phyloP scores from a whole-genome alignment of 2,329 filamentous ascomycete genomes.

The Tolypocladium album region DNA sequence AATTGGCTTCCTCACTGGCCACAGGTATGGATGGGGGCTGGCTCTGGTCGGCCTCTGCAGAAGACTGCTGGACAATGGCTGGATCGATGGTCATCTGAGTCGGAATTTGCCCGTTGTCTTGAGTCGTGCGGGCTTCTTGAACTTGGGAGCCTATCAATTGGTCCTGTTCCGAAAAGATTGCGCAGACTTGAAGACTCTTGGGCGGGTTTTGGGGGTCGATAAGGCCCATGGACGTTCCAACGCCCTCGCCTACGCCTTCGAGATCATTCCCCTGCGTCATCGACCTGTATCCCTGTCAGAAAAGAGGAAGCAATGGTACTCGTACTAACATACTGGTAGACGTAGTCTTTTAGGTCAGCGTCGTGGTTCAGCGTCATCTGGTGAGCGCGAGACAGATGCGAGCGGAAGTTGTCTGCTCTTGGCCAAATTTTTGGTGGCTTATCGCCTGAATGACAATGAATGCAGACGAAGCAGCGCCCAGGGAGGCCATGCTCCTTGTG shows the following conservation, averaged over 20 bases:
- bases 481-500: slow-evolving; percentile 40
- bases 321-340: slow-evolving; percentile 8
- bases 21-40: neutral
- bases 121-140: neutral
- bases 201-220: slow-evolving; percentile 7
- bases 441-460: neutral
- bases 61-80: neutral
- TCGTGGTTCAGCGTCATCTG: slow-evolving; percentile 20
- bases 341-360: slow-evolving; percentile 26
- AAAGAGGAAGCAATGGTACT: neutral
- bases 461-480: slow-evolving; percentile 6
- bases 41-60: neutral
- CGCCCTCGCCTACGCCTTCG: slow-evolving; percentile 14
- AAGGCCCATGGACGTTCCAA: slow-evolving; percentile 14
- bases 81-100: neutral
- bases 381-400: slow-evolving; percentile 66
- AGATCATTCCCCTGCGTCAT: neutral
- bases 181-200: slow-evolving; percentile 7
- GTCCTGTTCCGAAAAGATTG: neutral
- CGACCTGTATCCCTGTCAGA: neutral
- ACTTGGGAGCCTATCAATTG: neutral
- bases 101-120: neutral
- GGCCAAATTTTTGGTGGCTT: slow-evolving; percentile 57
- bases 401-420: slow-evolving; percentile 75
- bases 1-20: neutral